Conservation (phyloP, 441 rosid species). For the Macaranga tanarius region DNA sequence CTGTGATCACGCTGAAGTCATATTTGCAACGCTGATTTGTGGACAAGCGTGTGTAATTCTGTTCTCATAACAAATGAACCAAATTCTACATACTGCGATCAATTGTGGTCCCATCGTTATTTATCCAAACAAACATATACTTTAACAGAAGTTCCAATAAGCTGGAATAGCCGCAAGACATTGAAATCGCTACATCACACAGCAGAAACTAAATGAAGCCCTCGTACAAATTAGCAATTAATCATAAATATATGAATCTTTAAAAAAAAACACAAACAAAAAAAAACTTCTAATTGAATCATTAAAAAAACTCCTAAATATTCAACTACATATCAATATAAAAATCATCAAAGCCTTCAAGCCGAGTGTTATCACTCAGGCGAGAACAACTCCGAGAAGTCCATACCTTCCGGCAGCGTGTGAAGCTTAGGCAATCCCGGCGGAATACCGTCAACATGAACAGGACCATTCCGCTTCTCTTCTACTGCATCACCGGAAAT, state of each 20-base stretch:
- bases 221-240: no score
- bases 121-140: background rate
- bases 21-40: background rate
- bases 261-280: no score
- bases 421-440: slow-evolving; percentile 82
- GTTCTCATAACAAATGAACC: background rate
- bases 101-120: background rate
- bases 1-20: background rate
- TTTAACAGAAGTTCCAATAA: background rate
- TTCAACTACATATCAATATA: background rate
- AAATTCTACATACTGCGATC: background rate
- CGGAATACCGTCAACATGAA: slow-evolving; percentile 69
- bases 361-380: slow-evolving; percentile 24
- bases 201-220: background rate
- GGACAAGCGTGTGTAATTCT: background rate
- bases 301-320: slow-evolving; percentile 3
- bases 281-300: no score
- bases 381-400: slow-evolving; percentile 24
- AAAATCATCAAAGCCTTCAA: slow-evolving; percentile 21
- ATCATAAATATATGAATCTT: no score
- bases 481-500: slow-evolving; percentile 54
- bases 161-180: background rate
- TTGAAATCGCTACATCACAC: background rate
- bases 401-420: slow-evolving; percentile 77
- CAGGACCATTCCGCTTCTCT: slow-evolving; percentile 58